These are phyloP conservation scores for Zasmidium cellare DNA, from an alignment of 2,329 filamentous ascomycete species.

Conservation along the genomic window DNA sequence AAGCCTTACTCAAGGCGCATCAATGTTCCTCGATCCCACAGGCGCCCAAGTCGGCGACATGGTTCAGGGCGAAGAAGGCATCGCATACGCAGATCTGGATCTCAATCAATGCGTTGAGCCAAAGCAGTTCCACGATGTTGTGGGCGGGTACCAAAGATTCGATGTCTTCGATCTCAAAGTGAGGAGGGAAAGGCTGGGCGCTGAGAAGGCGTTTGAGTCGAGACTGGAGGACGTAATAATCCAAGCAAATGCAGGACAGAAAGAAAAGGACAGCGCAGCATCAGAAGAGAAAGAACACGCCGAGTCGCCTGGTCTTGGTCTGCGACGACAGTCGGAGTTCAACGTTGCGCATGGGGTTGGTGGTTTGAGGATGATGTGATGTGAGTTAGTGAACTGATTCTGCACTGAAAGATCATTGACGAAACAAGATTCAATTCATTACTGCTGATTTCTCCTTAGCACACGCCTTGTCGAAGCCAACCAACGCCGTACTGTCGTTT, in stretches of 20 bases:
- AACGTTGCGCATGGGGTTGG: neutral
- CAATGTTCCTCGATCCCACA: conserved; percentile 55
- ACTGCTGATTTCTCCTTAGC: too few species aligned
- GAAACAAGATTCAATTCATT: neutral
- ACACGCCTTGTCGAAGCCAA: too few species aligned
- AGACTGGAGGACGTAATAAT: neutral
- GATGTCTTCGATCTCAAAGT: conserved; percentile 57
- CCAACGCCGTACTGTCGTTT: too few species aligned
- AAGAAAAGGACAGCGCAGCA: neutral
- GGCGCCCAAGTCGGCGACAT: conserved; percentile 41
- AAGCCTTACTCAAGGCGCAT: conserved; percentile 45
- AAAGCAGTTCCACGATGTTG: conserved; percentile 60
- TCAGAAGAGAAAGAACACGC: neutral
- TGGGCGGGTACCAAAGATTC: conserved; percentile 56
- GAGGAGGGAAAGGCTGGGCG: conserved; percentile 6
- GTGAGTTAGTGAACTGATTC: neutral
- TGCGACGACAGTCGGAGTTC: neutral
- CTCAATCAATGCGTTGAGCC: conserved; percentile 53
- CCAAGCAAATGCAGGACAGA: neutral
- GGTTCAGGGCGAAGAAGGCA: conserved; percentile 49
- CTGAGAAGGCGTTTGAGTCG: conserved; percentile 2
- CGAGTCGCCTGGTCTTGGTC: neutral
- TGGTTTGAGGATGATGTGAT: neutral
- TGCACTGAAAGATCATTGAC: neutral
- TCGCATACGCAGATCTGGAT: conserved; percentile 55